These are phyloP conservation scores for Rhynchosporium graminicola DNA, from an alignment of 2,329 filamentous ascomycete species.

Conservation along the genomic window DNA sequence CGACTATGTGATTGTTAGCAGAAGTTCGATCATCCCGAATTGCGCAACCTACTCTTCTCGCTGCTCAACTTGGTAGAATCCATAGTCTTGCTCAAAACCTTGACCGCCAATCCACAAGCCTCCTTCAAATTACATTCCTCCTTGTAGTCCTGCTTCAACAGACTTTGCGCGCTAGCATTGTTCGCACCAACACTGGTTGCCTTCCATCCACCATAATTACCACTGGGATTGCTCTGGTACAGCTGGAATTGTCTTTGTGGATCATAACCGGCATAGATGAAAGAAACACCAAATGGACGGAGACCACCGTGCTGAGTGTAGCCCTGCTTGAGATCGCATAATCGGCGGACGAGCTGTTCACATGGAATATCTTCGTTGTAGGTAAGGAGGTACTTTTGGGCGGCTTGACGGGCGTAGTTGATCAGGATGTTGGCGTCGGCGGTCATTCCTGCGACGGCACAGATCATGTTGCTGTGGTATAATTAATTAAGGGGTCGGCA, in stretches of 20 bases:
- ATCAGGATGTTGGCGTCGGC: constrained; percentile 99
- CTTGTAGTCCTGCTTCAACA: constrained; percentile 99
- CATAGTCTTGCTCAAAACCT: constrained; percentile 99
- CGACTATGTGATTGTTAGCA: constrained; percentile 59
- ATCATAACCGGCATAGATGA: constrained; percentile 99
- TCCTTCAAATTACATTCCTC: constrained; percentile 96
- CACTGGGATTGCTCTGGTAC: constrained; percentile 97
- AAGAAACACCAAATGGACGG: constrained; percentile 95
- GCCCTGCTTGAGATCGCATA: constrained; percentile 98
- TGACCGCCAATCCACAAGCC: constrained; percentile 95
- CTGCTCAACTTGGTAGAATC: constrained; percentile 98
- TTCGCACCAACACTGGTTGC: constrained; percentile 97
- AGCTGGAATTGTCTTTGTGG: constrained; percentile 96
- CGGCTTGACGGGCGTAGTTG: constrained; percentile 97
- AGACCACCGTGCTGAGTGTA: constrained; percentile 99
- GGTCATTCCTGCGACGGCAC: constrained; percentile 97
- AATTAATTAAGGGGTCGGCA: constrained; percentile 19
- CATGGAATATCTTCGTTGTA: constrained; percentile 99
- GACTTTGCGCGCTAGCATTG: constrained; percentile 93
- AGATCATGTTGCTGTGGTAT: constrained; percentile 91
- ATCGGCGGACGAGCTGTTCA: constrained; percentile 93
- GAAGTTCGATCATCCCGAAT: neutral
- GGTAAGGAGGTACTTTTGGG: constrained; percentile 95
- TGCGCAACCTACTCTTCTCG: constrained; percentile 81
- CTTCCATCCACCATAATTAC: constrained; percentile 99